Percentiles rank a stretch among this genome's conserved stretches.
These are phyloP conservation scores for Lipomyces starkeyi DNA, from an alignment of 805 yeast species.

Conservation along the genomic window DNA sequence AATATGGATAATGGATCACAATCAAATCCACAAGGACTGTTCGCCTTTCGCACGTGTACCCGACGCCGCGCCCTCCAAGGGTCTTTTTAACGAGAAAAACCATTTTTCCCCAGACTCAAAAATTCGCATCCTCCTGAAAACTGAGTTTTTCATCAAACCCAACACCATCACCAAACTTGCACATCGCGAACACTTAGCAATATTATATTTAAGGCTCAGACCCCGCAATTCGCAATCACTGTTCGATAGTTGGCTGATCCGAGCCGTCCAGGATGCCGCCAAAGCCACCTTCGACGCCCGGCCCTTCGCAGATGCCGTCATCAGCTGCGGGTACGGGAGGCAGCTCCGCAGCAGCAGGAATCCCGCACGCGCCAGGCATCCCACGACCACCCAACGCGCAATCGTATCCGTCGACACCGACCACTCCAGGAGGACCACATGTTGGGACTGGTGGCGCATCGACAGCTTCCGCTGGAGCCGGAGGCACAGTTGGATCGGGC, in stretches of 20 bases:
- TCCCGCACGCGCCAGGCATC: neutral
- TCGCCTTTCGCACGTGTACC: neutral
- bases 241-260: neutral
- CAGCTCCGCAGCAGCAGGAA: neutral
- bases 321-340: neutral
- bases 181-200: neutral
- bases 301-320: constrained; percentile 15
- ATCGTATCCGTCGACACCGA: constrained; percentile 10
- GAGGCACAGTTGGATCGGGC: constrained; percentile 5
- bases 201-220: neutral
- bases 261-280: constrained; percentile 23
- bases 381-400: constrained; percentile 1
- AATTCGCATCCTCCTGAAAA: neutral
- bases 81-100: neutral
- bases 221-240: neutral
- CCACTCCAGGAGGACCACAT: neutral
- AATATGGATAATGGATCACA: neutral
- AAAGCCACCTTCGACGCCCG: constrained; percentile 29
- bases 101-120: neutral
- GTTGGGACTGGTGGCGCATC: neutral
- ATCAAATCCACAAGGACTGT: constrained; percentile 2
- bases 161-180: neutral
- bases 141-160: neutral
- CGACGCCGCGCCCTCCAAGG: neutral
- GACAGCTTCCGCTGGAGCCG: neutral